A percentile compares a stretch with the other conserved stretches of the same genome.
Conservation (phyloP, 441 rosid species). For the Rhodomyrtus psidioides region DNA sequence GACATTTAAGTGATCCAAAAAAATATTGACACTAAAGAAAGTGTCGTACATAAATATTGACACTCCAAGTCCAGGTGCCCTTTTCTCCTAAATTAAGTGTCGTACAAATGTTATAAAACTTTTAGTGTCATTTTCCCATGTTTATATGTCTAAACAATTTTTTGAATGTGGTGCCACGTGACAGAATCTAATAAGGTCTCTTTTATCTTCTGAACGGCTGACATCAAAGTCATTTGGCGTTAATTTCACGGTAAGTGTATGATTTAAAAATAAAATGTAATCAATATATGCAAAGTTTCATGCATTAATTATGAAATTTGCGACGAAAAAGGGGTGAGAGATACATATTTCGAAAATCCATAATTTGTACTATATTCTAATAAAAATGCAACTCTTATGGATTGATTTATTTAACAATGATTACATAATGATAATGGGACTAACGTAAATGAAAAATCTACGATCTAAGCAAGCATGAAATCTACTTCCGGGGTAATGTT, state of each 20-base stretch:
- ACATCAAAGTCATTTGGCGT: rapidly evolving
- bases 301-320: background rate
- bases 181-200: rapidly evolving
- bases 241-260: rapidly evolving
- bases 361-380: rapidly evolving
- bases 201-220: rapidly evolving
- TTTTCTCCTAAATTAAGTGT: rapidly evolving
- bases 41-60: too few relatives aligned
- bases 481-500: background rate
- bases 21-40: too few relatives aligned
- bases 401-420: background rate
- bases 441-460: background rate
- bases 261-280: background rate
- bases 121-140: background rate
- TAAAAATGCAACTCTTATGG: background rate
- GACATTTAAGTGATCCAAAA: too few relatives aligned
- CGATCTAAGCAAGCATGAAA: too few relatives aligned
- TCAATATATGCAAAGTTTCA: background rate
- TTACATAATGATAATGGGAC: background rate
- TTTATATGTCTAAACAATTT: background rate
- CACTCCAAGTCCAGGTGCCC: too few relatives aligned
- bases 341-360: background rate
- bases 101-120: background rate
- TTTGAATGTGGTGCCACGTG: rapidly evolving
- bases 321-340: too few relatives aligned